A percentile compares a stretch with the other conserved stretches of the same genome.
These are phyloP conservation scores for Pyricularia grisea DNA, from an alignment of 2,329 filamentous ascomycete species.

Conservation along the genomic window DNA sequence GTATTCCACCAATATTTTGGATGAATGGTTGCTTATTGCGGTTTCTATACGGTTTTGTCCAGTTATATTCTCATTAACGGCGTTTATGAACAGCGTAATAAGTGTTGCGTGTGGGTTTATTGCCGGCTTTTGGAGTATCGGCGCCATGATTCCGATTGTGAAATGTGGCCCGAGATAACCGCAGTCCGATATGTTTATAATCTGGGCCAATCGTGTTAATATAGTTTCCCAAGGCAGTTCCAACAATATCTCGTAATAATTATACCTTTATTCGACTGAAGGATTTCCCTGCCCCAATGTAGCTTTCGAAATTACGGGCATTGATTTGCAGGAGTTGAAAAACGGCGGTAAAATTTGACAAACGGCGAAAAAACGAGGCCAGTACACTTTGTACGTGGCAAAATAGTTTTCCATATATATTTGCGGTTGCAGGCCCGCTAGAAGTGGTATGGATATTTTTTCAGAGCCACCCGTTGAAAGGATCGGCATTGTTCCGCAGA, in stretches of 20 bases:
- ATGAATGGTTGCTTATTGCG: background rate
- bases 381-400: background rate
- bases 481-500: background rate
- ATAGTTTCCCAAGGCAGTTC: background rate
- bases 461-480: background rate
- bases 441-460: background rate
- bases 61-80: slow-evolving; percentile 14
- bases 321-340: background rate
- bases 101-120: slow-evolving; percentile 28
- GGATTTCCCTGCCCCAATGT: background rate
- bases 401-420: background rate
- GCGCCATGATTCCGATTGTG: background rate
- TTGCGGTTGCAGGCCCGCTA: background rate
- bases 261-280: background rate
- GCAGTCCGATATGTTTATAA: background rate
- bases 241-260: background rate
- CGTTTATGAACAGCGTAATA: slow-evolving; percentile 30
- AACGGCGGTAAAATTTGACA: background rate
- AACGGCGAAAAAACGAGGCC: background rate
- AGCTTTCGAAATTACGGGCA: background rate
- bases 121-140: background rate
- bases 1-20: background rate
- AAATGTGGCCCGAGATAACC: background rate
- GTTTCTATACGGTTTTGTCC: slow-evolving; percentile 6
- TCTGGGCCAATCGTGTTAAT: background rate